These are phyloP conservation scores for Acarospora socialis DNA, from an alignment of 2,329 filamentous ascomycete species.

Conservation along the genomic window DNA sequence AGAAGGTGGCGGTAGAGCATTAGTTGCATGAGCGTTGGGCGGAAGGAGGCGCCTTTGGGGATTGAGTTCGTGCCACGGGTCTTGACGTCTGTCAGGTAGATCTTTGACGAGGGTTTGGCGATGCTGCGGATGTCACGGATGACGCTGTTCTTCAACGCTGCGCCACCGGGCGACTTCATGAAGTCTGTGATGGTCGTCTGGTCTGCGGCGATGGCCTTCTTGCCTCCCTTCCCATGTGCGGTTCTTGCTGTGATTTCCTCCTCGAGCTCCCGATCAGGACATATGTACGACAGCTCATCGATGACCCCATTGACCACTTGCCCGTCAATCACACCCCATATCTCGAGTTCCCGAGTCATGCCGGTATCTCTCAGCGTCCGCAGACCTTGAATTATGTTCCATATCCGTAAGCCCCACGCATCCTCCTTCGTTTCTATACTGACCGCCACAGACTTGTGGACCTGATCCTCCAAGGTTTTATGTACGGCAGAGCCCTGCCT, in stretches of 20 bases:
- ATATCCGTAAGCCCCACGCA: slow-evolving; percentile 64
- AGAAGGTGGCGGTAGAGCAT: slow-evolving; percentile 82
- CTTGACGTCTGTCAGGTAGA: slow-evolving; percentile 85
- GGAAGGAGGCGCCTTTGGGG: slow-evolving; percentile 50
- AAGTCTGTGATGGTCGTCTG: slow-evolving; percentile 33
- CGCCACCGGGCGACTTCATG: slow-evolving; percentile 15
- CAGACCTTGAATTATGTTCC: slow-evolving; percentile 82
- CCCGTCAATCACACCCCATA: slow-evolving; percentile 75
- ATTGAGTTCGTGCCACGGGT: slow-evolving; percentile 54
- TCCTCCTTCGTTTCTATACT: slow-evolving; percentile 66
- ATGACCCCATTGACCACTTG: slow-evolving; percentile 81
- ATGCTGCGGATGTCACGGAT: slow-evolving; percentile 3
- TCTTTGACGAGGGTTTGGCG: slow-evolving; percentile 14
- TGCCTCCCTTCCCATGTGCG: slow-evolving; percentile 23
- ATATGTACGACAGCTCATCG: slow-evolving; percentile 65
- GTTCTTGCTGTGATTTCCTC: slow-evolving; percentile 36
- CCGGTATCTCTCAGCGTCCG: slow-evolving; percentile 57
- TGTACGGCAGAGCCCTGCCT: slow-evolving; percentile 67
- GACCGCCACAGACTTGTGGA: slow-evolving; percentile 63
- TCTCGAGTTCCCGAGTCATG: slow-evolving; percentile 59
- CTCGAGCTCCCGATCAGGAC: slow-evolving; percentile 60
- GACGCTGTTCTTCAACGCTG: slow-evolving; percentile 12
- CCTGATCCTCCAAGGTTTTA: slow-evolving; percentile 68
- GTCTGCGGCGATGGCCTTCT: slow-evolving; percentile 26
- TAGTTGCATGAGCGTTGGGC: slow-evolving; percentile 71